Conservation (phyloP, 495 filamentous ascomycete genomes). For the Penicillium paradoxum region DNA sequence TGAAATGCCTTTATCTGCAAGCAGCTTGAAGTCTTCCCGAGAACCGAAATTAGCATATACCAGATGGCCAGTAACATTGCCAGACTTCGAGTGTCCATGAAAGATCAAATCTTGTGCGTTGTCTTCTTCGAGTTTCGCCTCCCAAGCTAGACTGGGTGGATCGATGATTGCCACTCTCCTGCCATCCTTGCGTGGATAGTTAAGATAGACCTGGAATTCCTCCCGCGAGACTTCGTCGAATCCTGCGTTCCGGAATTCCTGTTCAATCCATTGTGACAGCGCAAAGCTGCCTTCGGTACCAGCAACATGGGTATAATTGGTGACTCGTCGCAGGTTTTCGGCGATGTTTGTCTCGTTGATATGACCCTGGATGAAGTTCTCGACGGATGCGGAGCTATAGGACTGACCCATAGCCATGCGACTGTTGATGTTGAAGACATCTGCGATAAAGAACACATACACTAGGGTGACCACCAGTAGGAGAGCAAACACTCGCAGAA, state of each 20-base stretch:
- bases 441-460: conserved; percentile 79
- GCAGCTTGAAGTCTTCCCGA: conserved; percentile 68
- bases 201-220: conserved; percentile 81
- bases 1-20: conserved; percentile 66
- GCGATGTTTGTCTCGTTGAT: conserved; percentile 65
- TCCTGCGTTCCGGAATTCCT: conserved; percentile 59
- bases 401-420: conserved; percentile 39
- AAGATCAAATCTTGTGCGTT: conserved; percentile 66
- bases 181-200: conserved; percentile 76
- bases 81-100: conserved; percentile 83
- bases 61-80: conserved; percentile 85
- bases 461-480: conserved; percentile 68
- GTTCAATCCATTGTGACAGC: conserved; percentile 75
- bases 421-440: conserved; percentile 58
- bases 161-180: conserved; percentile 78
- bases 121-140: conserved; percentile 78
- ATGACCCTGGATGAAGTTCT: conserved; percentile 64
- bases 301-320: conserved; percentile 77
- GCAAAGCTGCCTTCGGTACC: conserved; percentile 85
- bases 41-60: conserved; percentile 93
- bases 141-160: conserved; percentile 64
- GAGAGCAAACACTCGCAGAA: conserved; percentile 68
- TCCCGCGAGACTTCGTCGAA: conserved; percentile 71
- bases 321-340: conserved; percentile 66
- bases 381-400: conserved; percentile 55